Conservation (phyloP, 2,329 filamentous ascomycete genomes). For the Fonsecaea multimorphosa region DNA sequence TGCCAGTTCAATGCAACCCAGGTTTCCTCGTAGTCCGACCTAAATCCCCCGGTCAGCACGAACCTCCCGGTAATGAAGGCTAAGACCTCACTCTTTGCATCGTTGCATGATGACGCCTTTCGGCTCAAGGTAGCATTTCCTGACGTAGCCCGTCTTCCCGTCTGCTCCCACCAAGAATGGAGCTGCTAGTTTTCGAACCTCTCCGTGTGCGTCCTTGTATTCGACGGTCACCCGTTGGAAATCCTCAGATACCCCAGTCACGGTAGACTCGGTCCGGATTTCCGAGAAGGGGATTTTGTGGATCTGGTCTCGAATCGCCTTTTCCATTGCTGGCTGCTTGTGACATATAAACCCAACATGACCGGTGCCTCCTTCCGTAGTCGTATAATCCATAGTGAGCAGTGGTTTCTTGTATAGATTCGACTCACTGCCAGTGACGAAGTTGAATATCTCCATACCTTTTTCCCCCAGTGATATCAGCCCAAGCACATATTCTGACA, state of each 20-base stretch:
- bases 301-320: constrained; percentile 35
- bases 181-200: constrained; percentile 33
- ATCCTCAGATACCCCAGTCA: constrained; percentile 30
- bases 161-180: constrained; percentile 44
- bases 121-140: constrained; percentile 43
- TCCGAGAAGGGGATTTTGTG: constrained; percentile 24
- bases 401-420: constrained; percentile 34
- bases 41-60: constrained; percentile 23
- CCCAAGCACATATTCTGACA: not conserved
- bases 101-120: constrained; percentile 38
- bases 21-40: constrained; percentile 41
- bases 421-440: constrained; percentile 31
- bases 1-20: constrained; percentile 44
- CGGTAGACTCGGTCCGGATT: constrained; percentile 30
- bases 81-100: constrained; percentile 32
- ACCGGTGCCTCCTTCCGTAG: constrained; percentile 42
- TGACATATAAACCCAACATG: constrained; percentile 44
- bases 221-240: constrained; percentile 21
- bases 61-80: not conserved
- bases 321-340: constrained; percentile 43
- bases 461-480: constrained; percentile 9
- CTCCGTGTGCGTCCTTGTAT: constrained; percentile 34
- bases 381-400: constrained; percentile 32
- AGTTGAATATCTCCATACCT: constrained; percentile 37
- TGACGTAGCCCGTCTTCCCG: constrained; percentile 44